Evolutionary conservation across 106 monocot genomes (phyloP), one percentile per base, ranked within the genome.

Genomic region (Dioscorea alata): DNA sequence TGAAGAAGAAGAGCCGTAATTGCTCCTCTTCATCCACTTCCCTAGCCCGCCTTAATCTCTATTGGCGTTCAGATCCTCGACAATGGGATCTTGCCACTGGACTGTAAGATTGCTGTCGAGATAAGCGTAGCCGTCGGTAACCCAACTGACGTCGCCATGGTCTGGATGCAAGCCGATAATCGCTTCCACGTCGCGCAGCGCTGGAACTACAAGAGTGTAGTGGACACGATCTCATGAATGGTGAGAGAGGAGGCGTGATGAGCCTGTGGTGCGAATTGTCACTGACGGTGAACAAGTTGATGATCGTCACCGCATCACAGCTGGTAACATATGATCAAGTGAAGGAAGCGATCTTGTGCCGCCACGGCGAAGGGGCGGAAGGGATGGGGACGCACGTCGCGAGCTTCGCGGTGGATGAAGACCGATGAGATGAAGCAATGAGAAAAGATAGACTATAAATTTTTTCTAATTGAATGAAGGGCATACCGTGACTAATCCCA

Each of bases 141-240:
- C 33, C 84, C 87, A 7, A 87, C 87, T 22, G 87, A 87, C 50
- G 72, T 87, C 0, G 84, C 87, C 53, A 84, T 91, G 84, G 84
- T 87, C 25, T 70, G 82, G 65, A 84, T 87, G 84, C 87, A 87
- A 71, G 84, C 87, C 12, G 87, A 91, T 60, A 81, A 79, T 4
- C 65, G 84, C 4, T 79, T 91, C 68, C 87, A 81, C 2, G 33
- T 48, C 18, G 79, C 74, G 8, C 83, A 82, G 54, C 79, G 84
- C 15, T 74, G 85, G 18, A 85, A 88, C 67, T 92, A 92, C 80
- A 18, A 34, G 20, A 57, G 80, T 57, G 92, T 81, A 2, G 71
- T 67, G 4, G 87, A 83, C 63, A 80, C 87, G 25, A 83, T 88
- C 57, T 1, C 49, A 6, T 69, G 72, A 35, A 89, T 89, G 78